These are phyloP conservation scores for Ophiorrhiza pumila DNA, from an alignment of 257 asterid species.

Conservation along the genomic window DNA sequence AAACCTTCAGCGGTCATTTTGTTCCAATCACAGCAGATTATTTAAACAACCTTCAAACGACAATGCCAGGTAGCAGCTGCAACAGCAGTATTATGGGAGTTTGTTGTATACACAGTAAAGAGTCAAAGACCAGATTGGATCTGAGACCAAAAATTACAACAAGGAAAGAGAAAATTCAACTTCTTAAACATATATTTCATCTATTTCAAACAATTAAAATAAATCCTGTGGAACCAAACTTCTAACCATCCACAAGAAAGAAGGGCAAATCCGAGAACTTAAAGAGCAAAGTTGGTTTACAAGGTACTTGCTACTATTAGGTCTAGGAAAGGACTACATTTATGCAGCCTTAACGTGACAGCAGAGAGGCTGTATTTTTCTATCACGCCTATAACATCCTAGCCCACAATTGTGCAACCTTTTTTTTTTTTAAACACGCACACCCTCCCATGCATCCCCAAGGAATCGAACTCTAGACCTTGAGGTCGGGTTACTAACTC, in stretches of 20 bases:
- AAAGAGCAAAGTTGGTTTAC: background rate
- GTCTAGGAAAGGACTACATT: background rate
- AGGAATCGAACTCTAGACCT: too few species aligned
- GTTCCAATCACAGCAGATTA: too few species aligned
- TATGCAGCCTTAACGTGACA: background rate
- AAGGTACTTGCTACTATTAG: background rate
- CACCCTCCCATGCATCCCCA: too few species aligned
- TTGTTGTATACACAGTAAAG: too few species aligned
- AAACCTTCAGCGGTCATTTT: too few species aligned
- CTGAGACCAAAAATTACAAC: background rate
- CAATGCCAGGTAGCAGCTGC: too few species aligned
- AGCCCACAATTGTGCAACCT: background rate
- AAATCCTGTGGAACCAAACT: background rate
- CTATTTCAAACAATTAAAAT: background rate
- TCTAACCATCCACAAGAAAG: background rate
- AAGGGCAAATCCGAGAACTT: background rate
- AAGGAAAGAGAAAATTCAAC: background rate
- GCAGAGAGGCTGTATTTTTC: background rate
- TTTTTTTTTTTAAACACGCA: too few species aligned
- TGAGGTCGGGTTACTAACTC: too few species aligned
- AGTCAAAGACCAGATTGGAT: too few species aligned
- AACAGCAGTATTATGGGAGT: too few species aligned
- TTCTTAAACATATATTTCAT: background rate
- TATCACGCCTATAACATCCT: background rate
- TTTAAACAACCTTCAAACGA: too few species aligned